A percentile compares a stretch with the other conserved stretches of the same genome.
Evolutionary conservation across 1,139 yeast genomes (phyloP).

Genomic region (Candida dubliniensis): DNA sequence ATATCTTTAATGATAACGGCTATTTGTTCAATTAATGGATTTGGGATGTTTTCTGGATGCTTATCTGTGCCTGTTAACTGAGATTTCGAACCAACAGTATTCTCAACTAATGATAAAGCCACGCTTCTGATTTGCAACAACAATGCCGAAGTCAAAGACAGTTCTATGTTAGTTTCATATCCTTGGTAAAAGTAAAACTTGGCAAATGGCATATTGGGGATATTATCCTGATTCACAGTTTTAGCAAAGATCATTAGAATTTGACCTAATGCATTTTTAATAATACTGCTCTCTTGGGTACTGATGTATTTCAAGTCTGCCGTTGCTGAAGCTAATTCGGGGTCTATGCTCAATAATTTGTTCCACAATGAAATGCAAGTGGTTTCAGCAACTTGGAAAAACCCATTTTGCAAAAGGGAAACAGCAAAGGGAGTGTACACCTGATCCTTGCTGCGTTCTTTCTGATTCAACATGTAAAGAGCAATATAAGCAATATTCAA

Average conservation of each 20-base stretch:
- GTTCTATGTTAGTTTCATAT: constrained; percentile 21
- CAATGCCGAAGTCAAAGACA: constrained; percentile 28
- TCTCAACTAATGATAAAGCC: constrained; percentile 35
- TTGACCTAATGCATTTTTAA: constrained; percentile 41
- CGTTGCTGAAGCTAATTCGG: constrained; percentile 24
- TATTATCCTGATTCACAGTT: constrained; percentile 29
- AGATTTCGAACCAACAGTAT: constrained; percentile 26
- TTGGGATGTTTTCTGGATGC: constrained; percentile 23
- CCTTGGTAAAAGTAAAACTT: constrained; percentile 28
- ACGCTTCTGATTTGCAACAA: constrained; percentile 41
- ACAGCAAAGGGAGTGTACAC: constrained; percentile 48
- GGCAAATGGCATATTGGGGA: constrained; percentile 25
- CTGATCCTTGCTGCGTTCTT: constrained; percentile 32
- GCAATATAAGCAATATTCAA: constrained; percentile 32
- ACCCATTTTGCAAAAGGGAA: constrained; percentile 48
- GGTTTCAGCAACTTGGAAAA: constrained; percentile 30
- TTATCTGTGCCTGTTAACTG: constrained; percentile 8
- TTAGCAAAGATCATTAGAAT: constrained; percentile 42
- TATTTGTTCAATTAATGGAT: constrained; percentile 35
- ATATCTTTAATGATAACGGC: constrained; percentile 36
- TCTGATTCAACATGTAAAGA: constrained; percentile 25
- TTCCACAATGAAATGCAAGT: constrained; percentile 26
- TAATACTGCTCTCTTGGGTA: constrained; percentile 36
- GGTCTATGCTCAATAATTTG: constrained; percentile 19
- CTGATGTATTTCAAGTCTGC: constrained; percentile 39